A percentile compares a stretch with the other conserved stretches of the same genome.
Evolutionary conservation across 495 filamentous ascomycete species (phyloP).

Genomic region (Tuber aestivum): DNA sequence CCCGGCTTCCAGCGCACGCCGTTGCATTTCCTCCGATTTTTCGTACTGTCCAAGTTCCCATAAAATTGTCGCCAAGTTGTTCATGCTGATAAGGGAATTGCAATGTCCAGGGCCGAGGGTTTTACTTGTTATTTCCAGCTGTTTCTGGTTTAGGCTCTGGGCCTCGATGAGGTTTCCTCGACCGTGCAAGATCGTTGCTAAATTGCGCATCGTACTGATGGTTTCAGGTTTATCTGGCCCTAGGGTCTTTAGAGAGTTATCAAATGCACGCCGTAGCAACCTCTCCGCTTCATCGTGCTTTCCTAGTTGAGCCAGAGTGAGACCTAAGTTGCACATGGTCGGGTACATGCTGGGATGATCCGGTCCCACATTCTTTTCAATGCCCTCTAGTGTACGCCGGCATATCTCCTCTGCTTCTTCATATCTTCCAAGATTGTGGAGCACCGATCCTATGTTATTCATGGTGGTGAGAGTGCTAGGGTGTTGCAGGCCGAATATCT

Average conservation of each 20-base stretch:
- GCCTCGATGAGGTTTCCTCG: not conserved
- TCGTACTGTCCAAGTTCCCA: slow-evolving; percentile 40
- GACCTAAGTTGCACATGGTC: not conserved
- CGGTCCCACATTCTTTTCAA: not conserved
- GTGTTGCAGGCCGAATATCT: not conserved
- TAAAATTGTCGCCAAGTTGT: not conserved
- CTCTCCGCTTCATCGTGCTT: not conserved
- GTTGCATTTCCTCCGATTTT: slow-evolving; percentile 42
- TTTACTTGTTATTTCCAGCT: not conserved
- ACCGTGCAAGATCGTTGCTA: not conserved
- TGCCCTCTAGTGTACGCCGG: not conserved
- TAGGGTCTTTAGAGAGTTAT: not conserved
- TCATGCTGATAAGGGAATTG: not conserved
- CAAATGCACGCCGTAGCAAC: not conserved
- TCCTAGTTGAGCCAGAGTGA: not conserved
- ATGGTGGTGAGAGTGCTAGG: not conserved
- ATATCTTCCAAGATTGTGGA: not conserved
- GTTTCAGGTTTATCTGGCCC: not conserved
- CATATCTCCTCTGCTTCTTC: not conserved
- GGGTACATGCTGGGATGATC: not conserved
- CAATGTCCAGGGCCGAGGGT: not conserved
- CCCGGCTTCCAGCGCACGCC: slow-evolving; percentile 22
- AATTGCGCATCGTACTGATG: not conserved
- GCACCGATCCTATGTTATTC: not conserved
- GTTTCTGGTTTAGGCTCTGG: not conserved